Evolutionary conservation across 495 filamentous ascomycete species (phyloP).

Genomic region (Neurospora hispaniola): DNA sequence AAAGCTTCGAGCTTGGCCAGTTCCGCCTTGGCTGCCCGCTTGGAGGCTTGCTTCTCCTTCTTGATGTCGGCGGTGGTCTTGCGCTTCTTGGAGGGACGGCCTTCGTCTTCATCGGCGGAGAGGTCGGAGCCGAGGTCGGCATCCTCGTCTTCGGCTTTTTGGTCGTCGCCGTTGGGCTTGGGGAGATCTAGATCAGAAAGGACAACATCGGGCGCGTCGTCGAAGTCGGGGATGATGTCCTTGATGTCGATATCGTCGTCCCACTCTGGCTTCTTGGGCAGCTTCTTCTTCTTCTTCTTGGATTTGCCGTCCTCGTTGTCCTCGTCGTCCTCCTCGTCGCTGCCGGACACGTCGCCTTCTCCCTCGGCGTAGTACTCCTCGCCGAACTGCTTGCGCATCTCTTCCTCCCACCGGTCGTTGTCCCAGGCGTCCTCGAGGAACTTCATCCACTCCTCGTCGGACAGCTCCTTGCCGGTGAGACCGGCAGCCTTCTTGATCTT

Average conservation of each 20-base stretch:
- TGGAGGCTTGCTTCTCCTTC: conserved; percentile 57
- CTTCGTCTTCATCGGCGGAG: conserved; percentile 20
- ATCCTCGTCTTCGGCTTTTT: conserved; percentile 26
- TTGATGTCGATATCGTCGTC: conserved; percentile 95
- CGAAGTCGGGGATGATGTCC: conserved; percentile 81
- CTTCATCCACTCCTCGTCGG: conserved; percentile 66
- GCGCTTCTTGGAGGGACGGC: conserved; percentile 40
- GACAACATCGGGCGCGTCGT: conserved; percentile 46
- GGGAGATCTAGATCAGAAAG: conserved; percentile 45
- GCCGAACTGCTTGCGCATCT: conserved; percentile 79
- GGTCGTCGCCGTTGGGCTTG: conserved; percentile 25
- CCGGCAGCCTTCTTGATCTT: conserved; percentile 84
- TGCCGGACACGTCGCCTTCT: conserved; percentile 36
- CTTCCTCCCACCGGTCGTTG: conserved; percentile 73
- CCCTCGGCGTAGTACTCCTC: conserved; percentile 74
- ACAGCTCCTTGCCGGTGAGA: conserved; percentile 52
- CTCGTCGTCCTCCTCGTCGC: conserved; percentile 29
- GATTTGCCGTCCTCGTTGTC: conserved; percentile 10
- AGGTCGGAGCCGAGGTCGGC: conserved; percentile 9
- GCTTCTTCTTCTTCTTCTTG: conserved; percentile 36
- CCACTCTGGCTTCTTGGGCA: conserved; percentile 85
- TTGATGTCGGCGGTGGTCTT: conserved; percentile 55
- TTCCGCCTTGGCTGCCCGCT: conserved; percentile 64
- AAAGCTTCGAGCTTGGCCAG: conserved; percentile 74
- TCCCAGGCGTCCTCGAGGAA: conserved; percentile 82